Base-by-base conservation (phyloP, 352 stramenopile genomes). In the Ophiocytium majus region DNA sequence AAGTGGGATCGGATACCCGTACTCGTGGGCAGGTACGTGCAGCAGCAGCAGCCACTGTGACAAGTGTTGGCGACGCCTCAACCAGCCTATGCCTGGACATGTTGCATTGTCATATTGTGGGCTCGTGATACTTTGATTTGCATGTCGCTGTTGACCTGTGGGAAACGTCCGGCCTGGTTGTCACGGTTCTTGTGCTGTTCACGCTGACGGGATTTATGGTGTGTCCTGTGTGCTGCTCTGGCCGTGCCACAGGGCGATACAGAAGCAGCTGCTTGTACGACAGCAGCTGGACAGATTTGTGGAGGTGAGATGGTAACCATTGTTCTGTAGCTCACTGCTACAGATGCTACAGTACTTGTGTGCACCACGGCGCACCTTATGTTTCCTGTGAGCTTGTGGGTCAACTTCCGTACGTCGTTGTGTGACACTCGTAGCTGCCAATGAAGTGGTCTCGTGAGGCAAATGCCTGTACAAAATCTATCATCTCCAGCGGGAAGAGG, bases 1-100 rank as follows among this genome's bases (percentile, higher is more conserved):
- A 82, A 80, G 50, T 89, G 86, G 86, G 75, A 85, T 17, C 83
- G 81, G 78, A n/a, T 89, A 5, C 86, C 86, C 23, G 80, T 88
- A 9, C 82, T 88, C 37, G 79, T 88, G 57, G 81, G 79, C 74
- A 83, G 84, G n/a, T 82, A 43, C n/a, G 28, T 88, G 74, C 63
- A 86, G 31, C 63, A 43, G 33, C 75, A 88, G 79, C 64, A 78
- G 66, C 57, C 57, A 23, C 28, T 71, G 28, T n/a, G n/a, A n/a
- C n/a, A n/a, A 63, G 76, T 83, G 34, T 28, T 10, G 23, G 0
- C n/a, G 0, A 71, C 23, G 57, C n/a, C 57, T 0, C 1, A 23
- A 14, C 63, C 63, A 74, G 9, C 63, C 23, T 31, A 74, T 0
- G 63, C 63, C n/a, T 74, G 9, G 31, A 74, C n/a, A n/a, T n/a